Percentiles rank a stretch among this genome's conserved stretches.
Evolutionary conservation across 768 basidiomycete genomes (phyloP).

Genomic region (Auricularia sp.): DNA sequence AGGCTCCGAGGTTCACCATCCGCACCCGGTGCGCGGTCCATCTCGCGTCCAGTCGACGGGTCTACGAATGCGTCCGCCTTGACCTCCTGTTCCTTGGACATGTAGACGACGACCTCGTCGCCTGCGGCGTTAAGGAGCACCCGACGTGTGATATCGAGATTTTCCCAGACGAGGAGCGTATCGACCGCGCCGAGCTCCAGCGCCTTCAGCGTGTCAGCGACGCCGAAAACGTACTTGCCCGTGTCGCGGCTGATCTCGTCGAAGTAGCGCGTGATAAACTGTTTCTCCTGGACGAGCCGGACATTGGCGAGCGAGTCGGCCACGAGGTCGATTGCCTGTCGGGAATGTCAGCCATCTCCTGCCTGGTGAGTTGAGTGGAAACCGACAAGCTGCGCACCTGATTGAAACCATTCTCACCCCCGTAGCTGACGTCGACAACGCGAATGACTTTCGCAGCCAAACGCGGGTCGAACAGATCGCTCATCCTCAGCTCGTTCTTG

Average conservation of each 20-base stretch:
- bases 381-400: conserved; percentile 47
- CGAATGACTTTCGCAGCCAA: conserved; percentile 90
- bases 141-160: conserved; percentile 83
- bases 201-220: conserved; percentile 92
- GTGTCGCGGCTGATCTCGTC: conserved; percentile 99
- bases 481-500: conserved; percentile 94
- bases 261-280: conserved; percentile 94
- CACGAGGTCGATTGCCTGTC: conserved; percentile 89
- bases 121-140: conserved; percentile 84
- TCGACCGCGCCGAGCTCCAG: conserved; percentile 95
- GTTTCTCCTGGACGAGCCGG: conserved; percentile 99
- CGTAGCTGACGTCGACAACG: conserved; percentile 96
- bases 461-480: conserved; percentile 90
- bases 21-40: conserved; percentile 56
- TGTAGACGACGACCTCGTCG: conserved; percentile 74
- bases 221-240: conserved; percentile 93
- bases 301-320: conserved; percentile 95
- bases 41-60: conserved; percentile 89
- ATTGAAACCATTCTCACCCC: conserved; percentile 98
- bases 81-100: conserved; percentile 67
- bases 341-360: background rate
- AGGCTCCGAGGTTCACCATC: conserved; percentile 66
- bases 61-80: conserved; percentile 92
- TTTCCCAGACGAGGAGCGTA: conserved; percentile 98
- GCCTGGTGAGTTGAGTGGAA: background rate